phyloP scores from a whole-genome alignment of 192 early-diverging fungal species.

The Coemansia sp. region DNA sequence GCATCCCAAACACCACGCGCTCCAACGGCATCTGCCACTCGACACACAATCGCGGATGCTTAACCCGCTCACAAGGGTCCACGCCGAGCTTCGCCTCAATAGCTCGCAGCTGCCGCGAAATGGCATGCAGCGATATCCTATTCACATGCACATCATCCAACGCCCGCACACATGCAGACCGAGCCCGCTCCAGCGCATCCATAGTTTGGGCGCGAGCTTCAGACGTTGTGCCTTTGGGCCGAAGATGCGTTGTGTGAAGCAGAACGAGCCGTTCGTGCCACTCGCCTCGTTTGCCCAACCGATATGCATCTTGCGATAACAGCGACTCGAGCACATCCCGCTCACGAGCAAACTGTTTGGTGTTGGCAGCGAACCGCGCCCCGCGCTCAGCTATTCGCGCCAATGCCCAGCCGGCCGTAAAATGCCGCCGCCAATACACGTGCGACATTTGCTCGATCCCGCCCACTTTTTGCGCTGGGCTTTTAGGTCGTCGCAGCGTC shows the following conservation, averaged over 20 bases:
- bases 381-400: constrained; percentile 62
- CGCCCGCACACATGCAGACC: constrained; percentile 57
- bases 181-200: constrained; percentile 14
- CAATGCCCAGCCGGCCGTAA: constrained; percentile 60
- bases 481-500: constrained; percentile 2
- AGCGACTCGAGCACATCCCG: constrained; percentile 58
- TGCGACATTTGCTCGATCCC: constrained; percentile 12
- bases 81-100: constrained; percentile 40
- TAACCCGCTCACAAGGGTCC: constrained; percentile 2
- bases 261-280: constrained; percentile 71
- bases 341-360: constrained; percentile 60
- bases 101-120: constrained; percentile 35
- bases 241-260: constrained; percentile 59
- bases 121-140: constrained; percentile 39
- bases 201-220: constrained; percentile 34
- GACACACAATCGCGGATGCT: constrained; percentile 27
- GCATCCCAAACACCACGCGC: constrained; percentile 49
- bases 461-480: not conserved
- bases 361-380: constrained; percentile 52
- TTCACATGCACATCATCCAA: constrained; percentile 62
- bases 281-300: constrained; percentile 57
- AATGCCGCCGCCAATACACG: constrained; percentile 50
- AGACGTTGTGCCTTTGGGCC: constrained; percentile 32
- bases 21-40: constrained; percentile 54
- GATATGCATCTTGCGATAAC: constrained; percentile 60